phyloP scores from a whole-genome alignment of 148 eudicot genomes.

The Linanthus parryae region DNA sequence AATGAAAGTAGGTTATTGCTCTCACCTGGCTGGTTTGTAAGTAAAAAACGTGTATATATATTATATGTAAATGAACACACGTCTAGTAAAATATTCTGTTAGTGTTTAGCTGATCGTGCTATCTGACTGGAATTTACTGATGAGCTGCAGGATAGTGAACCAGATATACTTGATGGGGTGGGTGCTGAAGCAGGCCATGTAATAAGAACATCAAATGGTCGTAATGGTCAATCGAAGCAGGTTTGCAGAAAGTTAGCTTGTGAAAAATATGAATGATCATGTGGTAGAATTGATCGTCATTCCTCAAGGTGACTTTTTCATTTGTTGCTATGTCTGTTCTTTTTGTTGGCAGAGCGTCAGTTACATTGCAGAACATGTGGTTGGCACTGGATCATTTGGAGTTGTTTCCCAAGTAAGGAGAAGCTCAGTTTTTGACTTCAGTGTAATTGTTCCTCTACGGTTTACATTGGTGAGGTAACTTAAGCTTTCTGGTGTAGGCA shows the following conservation, averaged over 20 bases:
- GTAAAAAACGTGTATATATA: too few relatives aligned
- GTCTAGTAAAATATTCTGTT: too few relatives aligned
- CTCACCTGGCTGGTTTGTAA: too few relatives aligned
- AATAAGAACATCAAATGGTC: constrained; percentile 83
- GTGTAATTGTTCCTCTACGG: neutral
- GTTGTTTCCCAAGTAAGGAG: constrained; percentile 82
- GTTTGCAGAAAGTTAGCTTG: constrained; percentile 27
- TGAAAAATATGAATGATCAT: neutral
- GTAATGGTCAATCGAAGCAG: constrained; percentile 96
- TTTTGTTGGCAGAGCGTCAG: constrained; percentile 59
- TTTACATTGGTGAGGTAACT: constrained; percentile 1
- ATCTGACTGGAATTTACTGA: too few relatives aligned
- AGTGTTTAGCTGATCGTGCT: too few relatives aligned
- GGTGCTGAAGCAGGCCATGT: constrained; percentile 99
- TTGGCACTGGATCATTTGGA: constrained; percentile 99
- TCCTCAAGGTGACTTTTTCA: constrained; percentile 9
- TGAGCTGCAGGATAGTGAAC: constrained; percentile 78
- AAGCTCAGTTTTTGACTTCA: neutral
- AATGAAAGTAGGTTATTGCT: too few relatives aligned
- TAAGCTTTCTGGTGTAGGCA: constrained; percentile 42
- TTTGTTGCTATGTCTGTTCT: constrained; percentile 7
- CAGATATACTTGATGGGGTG: constrained; percentile 76
- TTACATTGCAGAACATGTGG: constrained; percentile 95
- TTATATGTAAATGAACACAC: too few relatives aligned
- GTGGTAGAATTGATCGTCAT: neutral